Base-by-base conservation (phyloP, 2,329 filamentous ascomycete species). In the Raffaelea ambrosiae region DNA sequence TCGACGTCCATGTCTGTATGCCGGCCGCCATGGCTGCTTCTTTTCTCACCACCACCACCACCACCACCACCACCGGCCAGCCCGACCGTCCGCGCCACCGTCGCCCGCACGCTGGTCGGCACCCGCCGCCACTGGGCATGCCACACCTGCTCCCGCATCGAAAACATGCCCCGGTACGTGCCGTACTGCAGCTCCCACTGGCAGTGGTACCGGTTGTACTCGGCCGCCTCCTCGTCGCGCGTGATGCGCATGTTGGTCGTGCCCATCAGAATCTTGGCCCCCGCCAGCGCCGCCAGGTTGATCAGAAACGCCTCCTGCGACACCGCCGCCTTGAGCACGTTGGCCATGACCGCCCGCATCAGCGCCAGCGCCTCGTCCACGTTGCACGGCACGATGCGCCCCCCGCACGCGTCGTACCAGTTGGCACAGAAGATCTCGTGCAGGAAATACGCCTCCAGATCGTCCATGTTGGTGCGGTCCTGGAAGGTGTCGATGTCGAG, bases 141-240 rank as follows among this genome's bases (percentile, higher is more conserved):
- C 52, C 63, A 65, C 35, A 74, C 74, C 51, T 59, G 62, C 56
- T 75, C 72, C 46, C 69, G 65, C 61, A 82, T 74, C 23, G 66
- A 69, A 53, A 79, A 81, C 40, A 66, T 64, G 2, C 75, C 76
- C 45, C 65, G 65, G 10, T 79, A 58, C n/a, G 66, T 63, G 1
- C 79, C 79, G 49, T 76, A 74, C 45, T 67, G 65, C 55, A 81
- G 70, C 51, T 74, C 69, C 78, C 78, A 83, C 47, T 66, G 64
- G 53, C 72, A 73, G 41, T 63, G 60, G 58, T 81, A 83, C 44
- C 66, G 63, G 29, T 66, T 70, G 35, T 66, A 58, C 14, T 67
- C 67, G n/a, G 3, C 64, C 2, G 61, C 57, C 19, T 66, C 62
- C n/a, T 29, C 13, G 26, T 29, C 26, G 26, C 72, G 68, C 18